Conservation (phyloP, 2,329 filamentous ascomycete genomes). For the Phyllosticta paracitricarpa region DNA sequence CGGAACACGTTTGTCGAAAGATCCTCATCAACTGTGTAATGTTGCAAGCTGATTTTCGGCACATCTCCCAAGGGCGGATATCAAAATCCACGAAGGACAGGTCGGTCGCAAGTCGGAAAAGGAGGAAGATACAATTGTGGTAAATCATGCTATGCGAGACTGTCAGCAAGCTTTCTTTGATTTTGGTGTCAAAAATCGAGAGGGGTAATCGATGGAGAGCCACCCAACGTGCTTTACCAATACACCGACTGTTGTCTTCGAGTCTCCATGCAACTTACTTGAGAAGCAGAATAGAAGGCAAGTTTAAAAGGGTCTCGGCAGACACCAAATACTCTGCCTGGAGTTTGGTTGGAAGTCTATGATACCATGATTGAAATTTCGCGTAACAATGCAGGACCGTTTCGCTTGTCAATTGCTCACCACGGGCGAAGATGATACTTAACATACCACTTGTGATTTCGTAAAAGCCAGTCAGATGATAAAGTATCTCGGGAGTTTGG, state of each 20-base stretch:
- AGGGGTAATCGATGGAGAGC: neutral
- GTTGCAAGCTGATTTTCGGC: neutral
- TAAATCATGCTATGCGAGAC: neutral
- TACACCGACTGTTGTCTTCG: neutral
- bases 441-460: slow-evolving; percentile 64
- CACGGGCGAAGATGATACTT: slow-evolving; percentile 63
- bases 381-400: slow-evolving; percentile 56
- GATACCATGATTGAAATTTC: slow-evolving; percentile 63
- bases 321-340: slow-evolving; percentile 46
- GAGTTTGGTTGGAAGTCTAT: slow-evolving; percentile 50
- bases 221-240: neutral
- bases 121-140: neutral
- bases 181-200: too few species aligned
- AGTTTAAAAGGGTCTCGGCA: slow-evolving; percentile 38
- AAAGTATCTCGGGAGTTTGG: slow-evolving; percentile 37
- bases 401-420: slow-evolving; percentile 52
- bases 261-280: slow-evolving; percentile 46
- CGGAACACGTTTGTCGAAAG: neutral
- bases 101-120: neutral
- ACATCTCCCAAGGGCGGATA: neutral
- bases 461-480: slow-evolving; percentile 58
- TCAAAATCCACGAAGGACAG: neutral
- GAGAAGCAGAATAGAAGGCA: slow-evolving; percentile 61
- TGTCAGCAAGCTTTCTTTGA: neutral
- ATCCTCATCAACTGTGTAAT: neutral